A percentile compares a stretch with the other conserved stretches of the same genome.
Evolutionary conservation across 768 basidiomycete genomes (phyloP).

Genomic region (Tricholoma flavovirens): DNA sequence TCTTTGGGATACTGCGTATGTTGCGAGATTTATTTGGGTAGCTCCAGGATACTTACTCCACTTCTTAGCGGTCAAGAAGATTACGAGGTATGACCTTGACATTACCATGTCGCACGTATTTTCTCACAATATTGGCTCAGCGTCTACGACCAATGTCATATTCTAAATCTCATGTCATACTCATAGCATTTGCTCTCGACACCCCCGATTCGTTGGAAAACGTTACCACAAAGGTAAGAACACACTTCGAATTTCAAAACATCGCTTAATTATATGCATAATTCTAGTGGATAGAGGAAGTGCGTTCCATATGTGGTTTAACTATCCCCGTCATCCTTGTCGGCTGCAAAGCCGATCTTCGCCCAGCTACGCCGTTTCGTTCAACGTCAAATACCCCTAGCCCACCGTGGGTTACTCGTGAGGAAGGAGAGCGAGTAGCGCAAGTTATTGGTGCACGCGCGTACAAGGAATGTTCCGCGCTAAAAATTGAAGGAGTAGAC

Average conservation of each 20-base stretch:
- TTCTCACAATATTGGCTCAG: slow-evolving; percentile 30
- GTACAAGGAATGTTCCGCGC: slow-evolving; percentile 92
- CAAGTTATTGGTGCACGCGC: slow-evolving; percentile 82
- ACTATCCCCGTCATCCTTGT: slow-evolving; percentile 92
- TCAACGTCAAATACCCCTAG: slow-evolving; percentile 38
- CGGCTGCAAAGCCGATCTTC: slow-evolving; percentile 92
- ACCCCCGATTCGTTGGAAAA: slow-evolving; percentile 96
- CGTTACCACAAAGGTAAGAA: slow-evolving; percentile 79
- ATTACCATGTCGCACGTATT: slow-evolving; percentile 5
- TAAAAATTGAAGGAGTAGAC: slow-evolving; percentile 90
- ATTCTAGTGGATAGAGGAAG: slow-evolving; percentile 99
- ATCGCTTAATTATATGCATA: slow-evolving; percentile 10
- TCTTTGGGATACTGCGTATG: slow-evolving; percentile 98
- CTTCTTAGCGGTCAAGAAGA: slow-evolving; percentile 87
- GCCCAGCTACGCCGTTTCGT: slow-evolving; percentile 49
- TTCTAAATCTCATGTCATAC: slow-evolving; percentile 96
- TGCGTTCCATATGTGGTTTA: slow-evolving; percentile 91
- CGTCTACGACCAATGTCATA: slow-evolving; percentile 95
- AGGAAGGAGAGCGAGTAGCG: slow-evolving; percentile 79
- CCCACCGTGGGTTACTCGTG: slow-evolving; percentile 59
- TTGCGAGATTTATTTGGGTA: slow-evolving; percentile 17
- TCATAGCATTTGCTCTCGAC: slow-evolving; percentile 95
- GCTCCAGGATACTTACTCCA: slow-evolving; percentile 10
- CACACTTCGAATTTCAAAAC: not conserved
- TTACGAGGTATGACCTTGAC: slow-evolving; percentile 66